Evolutionary conservation across 805 yeast species (phyloP).

Genomic region (Metschnikowia baotianmanensis): DNA sequence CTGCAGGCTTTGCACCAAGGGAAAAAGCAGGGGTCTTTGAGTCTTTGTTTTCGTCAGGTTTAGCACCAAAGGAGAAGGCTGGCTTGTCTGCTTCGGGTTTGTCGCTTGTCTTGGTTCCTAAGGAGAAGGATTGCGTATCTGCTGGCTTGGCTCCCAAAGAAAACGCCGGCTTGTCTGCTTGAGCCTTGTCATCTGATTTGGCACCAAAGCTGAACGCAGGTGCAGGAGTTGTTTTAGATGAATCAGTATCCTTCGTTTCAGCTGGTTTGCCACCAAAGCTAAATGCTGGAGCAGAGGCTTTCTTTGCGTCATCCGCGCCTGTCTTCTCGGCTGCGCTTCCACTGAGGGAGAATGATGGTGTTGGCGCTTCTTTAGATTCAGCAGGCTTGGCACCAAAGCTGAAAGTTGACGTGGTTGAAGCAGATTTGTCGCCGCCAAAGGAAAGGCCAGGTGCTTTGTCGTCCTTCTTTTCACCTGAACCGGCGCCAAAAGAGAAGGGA

Average conservation of each 20-base stretch:
- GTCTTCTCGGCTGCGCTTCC: too few species aligned
- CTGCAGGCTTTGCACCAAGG: constrained; percentile 22
- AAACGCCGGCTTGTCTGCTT: constrained; percentile 12
- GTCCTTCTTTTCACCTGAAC: constrained; percentile 11
- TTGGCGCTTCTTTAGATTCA: constrained; percentile 19
- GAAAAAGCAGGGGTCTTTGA: constrained; percentile 15
- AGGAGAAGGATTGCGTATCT: constrained; percentile 19
- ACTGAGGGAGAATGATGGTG: too few species aligned
- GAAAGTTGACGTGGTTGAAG: constrained; percentile 18
- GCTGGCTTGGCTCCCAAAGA: constrained; percentile 27
- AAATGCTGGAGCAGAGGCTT: too few species aligned
- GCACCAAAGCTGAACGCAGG: too few species aligned
- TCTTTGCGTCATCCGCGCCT: too few species aligned
- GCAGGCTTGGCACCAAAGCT: constrained; percentile 25
- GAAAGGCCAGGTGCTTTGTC: constrained; percentile 17
- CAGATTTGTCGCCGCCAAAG: constrained; percentile 24
- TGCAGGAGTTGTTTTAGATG: too few species aligned
- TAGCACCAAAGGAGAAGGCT: constrained; percentile 26
- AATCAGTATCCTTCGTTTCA: too few species aligned
- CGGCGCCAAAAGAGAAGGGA: constrained; percentile 24
- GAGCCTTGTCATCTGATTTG: constrained; percentile 12
- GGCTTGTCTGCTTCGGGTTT: constrained; percentile 2
- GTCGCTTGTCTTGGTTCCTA: constrained; percentile 21
- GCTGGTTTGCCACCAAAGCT: too few species aligned
- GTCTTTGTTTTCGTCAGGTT: constrained; percentile 20